Evolutionary conservation across 768 basidiomycete genomes (phyloP), one percentile per base, ranked within the genome.

Genomic region (Naganishia kalamii): DNA sequence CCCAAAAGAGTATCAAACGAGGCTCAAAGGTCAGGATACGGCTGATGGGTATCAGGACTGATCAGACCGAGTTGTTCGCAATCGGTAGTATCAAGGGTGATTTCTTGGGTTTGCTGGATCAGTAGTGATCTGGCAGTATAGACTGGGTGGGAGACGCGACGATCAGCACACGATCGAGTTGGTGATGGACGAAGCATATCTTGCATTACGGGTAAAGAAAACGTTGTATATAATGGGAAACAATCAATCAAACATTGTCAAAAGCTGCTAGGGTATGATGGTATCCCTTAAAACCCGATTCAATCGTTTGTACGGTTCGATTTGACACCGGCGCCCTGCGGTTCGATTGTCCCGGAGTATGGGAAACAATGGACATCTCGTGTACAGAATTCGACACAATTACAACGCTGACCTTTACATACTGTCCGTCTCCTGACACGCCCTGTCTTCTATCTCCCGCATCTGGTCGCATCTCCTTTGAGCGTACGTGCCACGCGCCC

Each of bases 31-130:
- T 98, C 52, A 86, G 96, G 41, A 83, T 97, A 78, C 94, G 97
- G 80, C 91, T 99, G 47, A 93, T 99, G n/a, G 96, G 96, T 33
- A 96, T 92, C 25, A 86, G 93, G 74, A 90, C 97, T 3, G 96
- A 99, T 75, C 92, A 93, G 35, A 97, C 92, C 25, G 93, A 98
- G 79, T 96, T 99, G 92, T 97, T 97, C 72, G 92, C 92, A 1
- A 98, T 97, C 70, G 94, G 92, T 10, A 92, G 89, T 3, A 96
- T 98, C 79, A 99, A 98, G 81, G 94, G 97, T 78, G 94, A 97
- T 76, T 94, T 92, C 78, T 81, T 98, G 30, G 94, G 94, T 50
- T 90, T 94, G 60, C 90, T 93, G 71, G 90, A 90, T 23, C 37
- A 66, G 25, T 65, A 60, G 25, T 11, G 43, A 6, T 47, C 29